Conservation (phyloP, 2,329 filamentous ascomycete species). For the Botrytis sinoallii region DNA sequence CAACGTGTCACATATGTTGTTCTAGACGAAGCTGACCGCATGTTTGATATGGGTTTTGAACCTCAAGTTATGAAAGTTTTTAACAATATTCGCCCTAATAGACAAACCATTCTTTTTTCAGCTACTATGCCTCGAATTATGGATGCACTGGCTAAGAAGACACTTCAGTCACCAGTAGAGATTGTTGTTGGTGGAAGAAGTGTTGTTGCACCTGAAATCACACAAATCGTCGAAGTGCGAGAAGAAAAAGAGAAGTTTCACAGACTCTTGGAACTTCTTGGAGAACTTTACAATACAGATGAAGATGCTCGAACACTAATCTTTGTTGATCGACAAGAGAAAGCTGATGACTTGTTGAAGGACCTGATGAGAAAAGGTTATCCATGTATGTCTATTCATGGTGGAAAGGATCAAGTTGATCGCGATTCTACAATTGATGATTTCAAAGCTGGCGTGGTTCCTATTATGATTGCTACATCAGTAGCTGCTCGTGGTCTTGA, state of each 20-base stretch:
- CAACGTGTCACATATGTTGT: slow-evolving; percentile 89
- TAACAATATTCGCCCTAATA: slow-evolving; percentile 83
- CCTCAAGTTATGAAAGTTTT: slow-evolving; percentile 98
- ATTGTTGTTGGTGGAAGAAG: slow-evolving; percentile 87
- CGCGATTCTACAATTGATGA: slow-evolving; percentile 88
- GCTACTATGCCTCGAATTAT: slow-evolving; percentile 95
- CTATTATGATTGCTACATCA: slow-evolving; percentile 89
- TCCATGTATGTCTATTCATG: slow-evolving; percentile 89
- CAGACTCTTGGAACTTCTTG: slow-evolving; percentile 79
- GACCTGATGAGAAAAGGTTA: slow-evolving; percentile 82
- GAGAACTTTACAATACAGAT: slow-evolving; percentile 79
- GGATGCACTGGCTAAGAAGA: slow-evolving; percentile 85
- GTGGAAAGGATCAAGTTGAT: slow-evolving; percentile 90
- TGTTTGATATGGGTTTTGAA: slow-evolving; percentile 99
- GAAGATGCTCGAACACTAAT: slow-evolving; percentile 88
- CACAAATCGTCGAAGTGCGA: slow-evolving; percentile 85
- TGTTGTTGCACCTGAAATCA: slow-evolving; percentile 88
- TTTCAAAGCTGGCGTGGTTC: slow-evolving; percentile 87
- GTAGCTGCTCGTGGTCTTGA: slow-evolving; percentile 93
- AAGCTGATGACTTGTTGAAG: slow-evolving; percentile 74
- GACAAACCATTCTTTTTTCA: slow-evolving; percentile 92
- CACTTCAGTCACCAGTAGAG: slow-evolving; percentile 79
- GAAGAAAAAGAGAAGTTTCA: slow-evolving; percentile 80
- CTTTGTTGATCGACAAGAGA: slow-evolving; percentile 90
- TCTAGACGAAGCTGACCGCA: slow-evolving; percentile 93